Evolutionary conservation across 441 rosid species (phyloP), one percentile per base, ranked within the genome.

Genomic region (Jatropha podagrica): DNA sequence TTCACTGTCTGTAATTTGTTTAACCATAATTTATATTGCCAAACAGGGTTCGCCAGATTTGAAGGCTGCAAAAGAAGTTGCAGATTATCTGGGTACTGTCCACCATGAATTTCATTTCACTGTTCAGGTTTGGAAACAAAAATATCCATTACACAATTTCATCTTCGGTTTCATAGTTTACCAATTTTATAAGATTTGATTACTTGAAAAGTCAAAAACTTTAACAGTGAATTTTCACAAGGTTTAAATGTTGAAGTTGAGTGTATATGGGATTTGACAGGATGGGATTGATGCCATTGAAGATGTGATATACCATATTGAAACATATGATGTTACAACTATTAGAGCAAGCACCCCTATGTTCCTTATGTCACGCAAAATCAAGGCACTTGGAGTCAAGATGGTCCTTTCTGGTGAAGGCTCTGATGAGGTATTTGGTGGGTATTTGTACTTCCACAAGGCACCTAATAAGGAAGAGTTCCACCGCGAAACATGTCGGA

Each of bases 351-450:
- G 97, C 80, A 90, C 92, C 3, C 98, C 97, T 0, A 94, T 94
- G 97, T 94, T 94, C 65, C 89, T 94, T 15, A 89, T 94, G 97
- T 75, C 97, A 0, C 80, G 98, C 13, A 94, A 92, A 89, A 94
- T 94, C 40, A 94, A 94, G 84, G 86, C 98, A 6, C 88, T 92
- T 11, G 97, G 98, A 32, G 97, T 94, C 65, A 92, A 92, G 88
- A 92, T 92, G 98, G 97, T 94, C 79, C 81, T 94, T 62, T 94
- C 98, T 18, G 97, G 95, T 66, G 98, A 94, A 84, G 98, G 97
- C 27, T 85, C 98, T 2, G 97, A 92, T 68, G 98, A 92, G 86
- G 74, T 94, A 60, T 91, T 92, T 59, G 98, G 97, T 77, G 98
- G 98, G n/a, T 92, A 94, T 83, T 76, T 91, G 58, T 92, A 91